These are phyloP conservation scores for Moesziomyces antarcticus DNA, from an alignment of 1,284 basidiomycete genomes.

Conservation along the genomic window DNA sequence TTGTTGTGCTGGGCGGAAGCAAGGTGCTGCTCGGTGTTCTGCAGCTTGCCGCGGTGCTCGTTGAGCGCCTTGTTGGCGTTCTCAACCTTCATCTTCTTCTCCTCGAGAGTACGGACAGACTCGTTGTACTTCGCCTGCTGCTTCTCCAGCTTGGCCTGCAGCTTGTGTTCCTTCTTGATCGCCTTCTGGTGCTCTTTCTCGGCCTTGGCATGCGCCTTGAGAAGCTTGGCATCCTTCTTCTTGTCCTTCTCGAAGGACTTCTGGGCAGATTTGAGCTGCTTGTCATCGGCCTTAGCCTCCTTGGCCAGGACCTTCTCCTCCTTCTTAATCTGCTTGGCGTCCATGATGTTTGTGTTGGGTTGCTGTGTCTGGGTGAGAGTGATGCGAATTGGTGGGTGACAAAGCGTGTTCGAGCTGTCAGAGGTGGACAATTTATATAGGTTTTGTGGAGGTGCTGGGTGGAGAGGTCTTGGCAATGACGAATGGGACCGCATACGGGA, in stretches of 20 bases:
- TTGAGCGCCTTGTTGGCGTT: slow-evolving; percentile 18
- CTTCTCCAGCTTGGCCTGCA: slow-evolving; percentile 41
- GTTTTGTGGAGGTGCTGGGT: neutral
- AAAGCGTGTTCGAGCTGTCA: too few relatives aligned
- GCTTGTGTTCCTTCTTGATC: slow-evolving; percentile 43
- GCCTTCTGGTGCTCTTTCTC: slow-evolving; percentile 44
- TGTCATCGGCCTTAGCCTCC: slow-evolving; percentile 36
- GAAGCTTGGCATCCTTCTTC: slow-evolving; percentile 31
- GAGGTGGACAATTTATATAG: neutral
- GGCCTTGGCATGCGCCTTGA: slow-evolving; percentile 30
- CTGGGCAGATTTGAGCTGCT: slow-evolving; percentile 31
- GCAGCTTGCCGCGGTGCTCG: slow-evolving; percentile 23
- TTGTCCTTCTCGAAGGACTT: slow-evolving; percentile 31
- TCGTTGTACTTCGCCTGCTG: slow-evolving; percentile 38
- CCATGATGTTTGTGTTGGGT: slow-evolving; percentile 21
- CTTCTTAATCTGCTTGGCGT: slow-evolving; percentile 30
- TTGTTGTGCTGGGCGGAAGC: slow-evolving; percentile 37
- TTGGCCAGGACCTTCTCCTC: slow-evolving; percentile 42
- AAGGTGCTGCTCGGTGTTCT: slow-evolving; percentile 26
- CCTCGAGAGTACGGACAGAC: slow-evolving; percentile 29
- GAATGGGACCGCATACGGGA: neutral
- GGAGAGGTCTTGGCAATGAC: neutral
- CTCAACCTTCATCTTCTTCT: slow-evolving; percentile 48
- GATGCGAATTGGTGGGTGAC: too few relatives aligned
- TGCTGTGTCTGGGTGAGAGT: neutral